These are phyloP conservation scores for Alternaria sp. DNA, from an alignment of 2,329 filamentous ascomycete genomes.

Conservation along the genomic window DNA sequence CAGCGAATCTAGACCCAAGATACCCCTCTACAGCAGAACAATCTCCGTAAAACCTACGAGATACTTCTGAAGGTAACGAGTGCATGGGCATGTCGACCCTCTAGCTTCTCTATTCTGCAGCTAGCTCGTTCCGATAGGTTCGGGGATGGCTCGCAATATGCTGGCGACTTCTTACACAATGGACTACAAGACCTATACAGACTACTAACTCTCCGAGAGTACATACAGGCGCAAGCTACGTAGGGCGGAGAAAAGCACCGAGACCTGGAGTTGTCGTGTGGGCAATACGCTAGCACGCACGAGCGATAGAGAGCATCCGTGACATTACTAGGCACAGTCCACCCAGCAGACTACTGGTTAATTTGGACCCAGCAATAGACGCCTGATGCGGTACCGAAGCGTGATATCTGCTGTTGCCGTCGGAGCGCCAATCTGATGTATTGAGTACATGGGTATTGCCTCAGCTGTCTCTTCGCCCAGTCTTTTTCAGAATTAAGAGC, in stretches of 20 bases:
- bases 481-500: not conserved
- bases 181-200: not conserved
- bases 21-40: not conserved
- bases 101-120: not conserved
- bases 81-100: not conserved
- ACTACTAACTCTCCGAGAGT: not conserved
- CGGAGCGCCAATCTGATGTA: not conserved
- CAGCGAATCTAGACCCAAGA: not conserved
- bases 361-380: not conserved
- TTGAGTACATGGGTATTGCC: not conserved
- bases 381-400: not conserved
- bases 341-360: not conserved
- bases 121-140: not conserved
- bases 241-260: not conserved
- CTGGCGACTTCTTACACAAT: not conserved
- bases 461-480: not conserved
- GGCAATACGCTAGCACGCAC: not conserved
- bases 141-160: not conserved
- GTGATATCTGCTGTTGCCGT: not conserved
- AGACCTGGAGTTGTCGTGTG: not conserved
- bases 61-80: accelerated
- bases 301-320: not conserved
- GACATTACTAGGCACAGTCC: not conserved
- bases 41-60: not conserved
- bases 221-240: not conserved